Conservation (phyloP, 257 asterid species). For the Linaria vulgaris region DNA sequence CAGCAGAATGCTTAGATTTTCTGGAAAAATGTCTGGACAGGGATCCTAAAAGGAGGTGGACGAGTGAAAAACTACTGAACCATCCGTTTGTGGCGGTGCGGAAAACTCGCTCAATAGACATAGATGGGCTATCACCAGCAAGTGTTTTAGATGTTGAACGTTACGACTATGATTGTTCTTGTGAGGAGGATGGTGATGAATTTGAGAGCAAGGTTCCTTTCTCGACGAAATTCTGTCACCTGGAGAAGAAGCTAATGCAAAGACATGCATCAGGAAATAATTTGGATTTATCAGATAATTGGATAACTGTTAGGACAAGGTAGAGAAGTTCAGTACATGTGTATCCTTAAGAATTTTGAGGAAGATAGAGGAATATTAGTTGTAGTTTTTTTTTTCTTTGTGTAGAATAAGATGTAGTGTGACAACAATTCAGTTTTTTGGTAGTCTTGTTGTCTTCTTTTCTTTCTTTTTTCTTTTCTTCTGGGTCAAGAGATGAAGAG, state of each 20-base stretch:
- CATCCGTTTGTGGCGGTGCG: constrained; percentile 44
- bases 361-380: background rate
- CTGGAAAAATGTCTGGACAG: constrained; percentile 47
- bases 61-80: constrained; percentile 34
- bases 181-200: constrained; percentile 14
- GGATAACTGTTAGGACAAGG: constrained; percentile 58
- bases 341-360: constrained; percentile 2
- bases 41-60: constrained; percentile 44
- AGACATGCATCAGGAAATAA: background rate
- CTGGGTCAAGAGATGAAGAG: too few relatives aligned
- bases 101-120: background rate
- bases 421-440: too few relatives aligned
- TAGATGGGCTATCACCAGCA: constrained; percentile 37
- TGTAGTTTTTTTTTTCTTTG: background rate
- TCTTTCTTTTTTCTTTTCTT: too few relatives aligned
- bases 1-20: constrained; percentile 51
- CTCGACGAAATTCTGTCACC: constrained; percentile 22
- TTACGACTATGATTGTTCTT: constrained; percentile 34
- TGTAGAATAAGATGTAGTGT: too few relatives aligned
- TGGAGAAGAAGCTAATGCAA: constrained; percentile 14
- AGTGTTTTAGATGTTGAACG: constrained; percentile 41
- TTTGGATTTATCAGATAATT: constrained; percentile 28
- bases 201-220: constrained; percentile 22
- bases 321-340: constrained; percentile 7
- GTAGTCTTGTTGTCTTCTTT: too few relatives aligned